These are phyloP conservation scores for Fistulifera pelliculosa DNA, from an alignment of 108 stramenopile species.

Conservation along the genomic window DNA sequence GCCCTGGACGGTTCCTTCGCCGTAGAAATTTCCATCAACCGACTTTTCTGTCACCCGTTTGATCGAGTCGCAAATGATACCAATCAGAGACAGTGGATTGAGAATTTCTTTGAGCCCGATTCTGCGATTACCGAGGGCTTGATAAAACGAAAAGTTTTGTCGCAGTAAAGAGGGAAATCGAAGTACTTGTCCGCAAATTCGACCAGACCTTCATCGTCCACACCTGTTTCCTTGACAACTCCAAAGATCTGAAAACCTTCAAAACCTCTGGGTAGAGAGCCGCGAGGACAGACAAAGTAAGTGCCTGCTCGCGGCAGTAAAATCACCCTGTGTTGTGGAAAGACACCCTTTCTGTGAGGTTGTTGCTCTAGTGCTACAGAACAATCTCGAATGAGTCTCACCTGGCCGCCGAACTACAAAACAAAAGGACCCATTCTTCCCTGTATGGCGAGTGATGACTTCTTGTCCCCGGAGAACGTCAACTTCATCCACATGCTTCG, in stretches of 20 bases:
- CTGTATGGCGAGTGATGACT: constrained; percentile 10
- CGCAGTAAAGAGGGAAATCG: constrained; percentile 40
- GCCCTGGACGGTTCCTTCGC: constrained; percentile 70
- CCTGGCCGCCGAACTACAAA: constrained; percentile 45
- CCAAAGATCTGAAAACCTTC: constrained; percentile 36
- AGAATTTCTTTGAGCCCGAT: constrained; percentile 20
- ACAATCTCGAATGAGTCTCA: not conserved
- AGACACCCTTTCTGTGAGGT: not conserved
- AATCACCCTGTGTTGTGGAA: constrained; percentile 35
- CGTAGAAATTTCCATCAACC: constrained; percentile 52
- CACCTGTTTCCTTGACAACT: constrained; percentile 60
- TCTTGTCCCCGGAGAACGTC: constrained; percentile 11
- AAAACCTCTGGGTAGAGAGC: constrained; percentile 15
- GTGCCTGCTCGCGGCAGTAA: constrained; percentile 72
- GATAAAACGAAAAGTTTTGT: constrained; percentile 45
- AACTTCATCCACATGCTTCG: constrained; percentile 5
- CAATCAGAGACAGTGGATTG: constrained; percentile 21
- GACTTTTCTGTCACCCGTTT: constrained; percentile 37
- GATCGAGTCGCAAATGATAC: constrained; percentile 5
- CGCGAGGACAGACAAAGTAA: constrained; percentile 44
- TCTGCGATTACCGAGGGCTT: constrained; percentile 45
- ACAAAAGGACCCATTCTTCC: constrained; percentile 8
- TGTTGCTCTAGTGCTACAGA: not conserved
- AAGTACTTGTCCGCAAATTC: constrained; percentile 52
- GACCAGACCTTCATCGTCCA: constrained; percentile 60